Conservation (phyloP, 148 eudicot species). For the Spergularia marina region DNA sequence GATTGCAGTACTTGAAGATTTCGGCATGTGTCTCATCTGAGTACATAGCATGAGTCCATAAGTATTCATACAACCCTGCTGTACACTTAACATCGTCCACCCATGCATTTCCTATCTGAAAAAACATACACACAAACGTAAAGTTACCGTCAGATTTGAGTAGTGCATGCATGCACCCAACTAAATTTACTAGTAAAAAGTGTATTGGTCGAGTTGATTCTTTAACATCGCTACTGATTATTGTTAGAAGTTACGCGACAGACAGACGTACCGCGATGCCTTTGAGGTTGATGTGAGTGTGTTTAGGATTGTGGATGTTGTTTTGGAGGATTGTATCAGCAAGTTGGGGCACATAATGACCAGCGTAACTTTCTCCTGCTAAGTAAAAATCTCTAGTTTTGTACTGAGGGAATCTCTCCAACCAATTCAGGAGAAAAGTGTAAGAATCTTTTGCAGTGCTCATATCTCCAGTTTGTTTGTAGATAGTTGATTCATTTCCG, state of each 20-base stretch:
- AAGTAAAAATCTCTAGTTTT: conserved; percentile 45
- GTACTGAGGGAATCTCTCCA: conserved; percentile 62
- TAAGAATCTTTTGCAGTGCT: conserved; percentile 53
- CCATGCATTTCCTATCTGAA: conserved; percentile 45
- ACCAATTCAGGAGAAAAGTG: conserved; percentile 48
- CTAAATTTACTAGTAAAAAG: no score
- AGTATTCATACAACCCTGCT: conserved; percentile 31
- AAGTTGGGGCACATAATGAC: conserved; percentile 56
- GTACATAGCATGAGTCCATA: conserved; percentile 37
- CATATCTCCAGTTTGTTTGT: conserved; percentile 37
- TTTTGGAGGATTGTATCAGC: conserved; percentile 42
- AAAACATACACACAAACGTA: neutral
- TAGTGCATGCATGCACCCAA: neutral
- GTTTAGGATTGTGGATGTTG: conserved; percentile 12
- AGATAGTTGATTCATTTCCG: conserved; percentile 37
- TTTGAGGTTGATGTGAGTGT: conserved; percentile 38
- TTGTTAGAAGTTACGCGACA: neutral
- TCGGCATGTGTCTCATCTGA: conserved; percentile 35
- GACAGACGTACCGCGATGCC: conserved; percentile 37
- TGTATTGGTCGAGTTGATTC: no score
- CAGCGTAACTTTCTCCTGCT: conserved; percentile 63
- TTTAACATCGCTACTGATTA: no score
- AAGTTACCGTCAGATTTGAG: neutral
- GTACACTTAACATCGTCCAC: conserved; percentile 27
- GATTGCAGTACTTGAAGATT: conserved; percentile 25